These are phyloP conservation scores for Paraleonurus japonicus DNA, from an alignment of 257 asterid species.

Conservation along the genomic window DNA sequence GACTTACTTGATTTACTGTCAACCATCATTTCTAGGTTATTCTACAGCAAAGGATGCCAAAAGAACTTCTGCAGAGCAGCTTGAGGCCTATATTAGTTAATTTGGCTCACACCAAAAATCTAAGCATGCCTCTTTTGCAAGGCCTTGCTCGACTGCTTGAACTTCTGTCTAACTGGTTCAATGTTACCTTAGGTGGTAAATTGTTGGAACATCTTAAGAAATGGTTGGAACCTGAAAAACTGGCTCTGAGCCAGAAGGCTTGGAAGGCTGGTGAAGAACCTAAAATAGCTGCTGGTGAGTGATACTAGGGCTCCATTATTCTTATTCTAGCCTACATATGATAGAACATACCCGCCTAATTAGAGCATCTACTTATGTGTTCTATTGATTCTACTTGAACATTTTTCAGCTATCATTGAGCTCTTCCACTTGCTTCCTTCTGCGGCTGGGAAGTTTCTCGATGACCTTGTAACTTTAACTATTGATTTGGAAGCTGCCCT, in stretches of 20 bases:
- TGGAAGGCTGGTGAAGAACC: conserved; percentile 99
- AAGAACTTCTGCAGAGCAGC: conserved; percentile 98
- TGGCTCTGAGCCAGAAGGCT: conserved; percentile 89
- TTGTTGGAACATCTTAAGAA: conserved; percentile 97
- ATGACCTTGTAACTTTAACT: conserved; percentile 94
- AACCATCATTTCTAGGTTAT: conserved; percentile 61
- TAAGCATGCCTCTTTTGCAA: conserved; percentile 98
- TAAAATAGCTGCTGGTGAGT: conserved; percentile 97
- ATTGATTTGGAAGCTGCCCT: conserved; percentile 96
- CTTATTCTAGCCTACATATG: conserved; percentile 21
- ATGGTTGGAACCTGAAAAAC: conserved; percentile 99
- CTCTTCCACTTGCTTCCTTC: conserved; percentile 97
- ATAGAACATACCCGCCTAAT: background rate
- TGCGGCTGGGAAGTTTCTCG: conserved; percentile 98
- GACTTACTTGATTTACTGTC: background rate
- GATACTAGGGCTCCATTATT: conserved; percentile 18
- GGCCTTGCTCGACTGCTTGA: conserved; percentile 98
- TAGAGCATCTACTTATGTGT: conserved; percentile 7
- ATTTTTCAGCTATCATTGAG: conserved; percentile 90
- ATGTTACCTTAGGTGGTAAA: conserved; percentile 97
- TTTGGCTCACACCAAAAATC: conserved; percentile 96
- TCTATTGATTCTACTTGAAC: conserved; percentile 15
- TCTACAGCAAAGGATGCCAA: conserved; percentile 95
- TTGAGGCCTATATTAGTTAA: conserved; percentile 96
- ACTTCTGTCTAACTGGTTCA: conserved; percentile 97